Percentiles rank a stretch among this genome's conserved stretches.
Evolutionary conservation across 2,329 filamentous ascomycete genomes (phyloP).

Genomic region (Monilinia fructigena): DNA sequence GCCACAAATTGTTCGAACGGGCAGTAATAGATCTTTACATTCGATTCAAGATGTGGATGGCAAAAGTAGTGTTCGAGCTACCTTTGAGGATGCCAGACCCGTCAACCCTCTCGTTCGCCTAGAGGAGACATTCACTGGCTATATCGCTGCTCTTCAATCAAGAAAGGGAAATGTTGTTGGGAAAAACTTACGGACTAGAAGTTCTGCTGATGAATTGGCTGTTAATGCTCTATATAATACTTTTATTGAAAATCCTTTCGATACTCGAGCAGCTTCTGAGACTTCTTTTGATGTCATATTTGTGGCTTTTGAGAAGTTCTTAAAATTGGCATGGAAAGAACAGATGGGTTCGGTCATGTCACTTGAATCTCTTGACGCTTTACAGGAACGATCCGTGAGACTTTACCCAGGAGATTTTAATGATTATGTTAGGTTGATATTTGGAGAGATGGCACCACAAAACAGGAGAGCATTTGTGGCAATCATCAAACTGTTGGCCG

Average conservation of each 20-base stretch:
- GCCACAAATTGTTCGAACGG: constrained; percentile 33
- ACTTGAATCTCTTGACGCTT: constrained; percentile 63
- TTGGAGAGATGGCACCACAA: constrained; percentile 65
- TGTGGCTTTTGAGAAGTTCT: constrained; percentile 89
- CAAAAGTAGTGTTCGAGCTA: constrained; percentile 42
- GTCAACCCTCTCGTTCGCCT: constrained; percentile 69
- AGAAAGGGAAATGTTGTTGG: constrained; percentile 86
- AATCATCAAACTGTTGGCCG: constrained; percentile 80
- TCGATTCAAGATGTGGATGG: constrained; percentile 36
- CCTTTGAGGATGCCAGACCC: constrained; percentile 52
- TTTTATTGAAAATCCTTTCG: constrained; percentile 78
- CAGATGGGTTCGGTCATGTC: constrained; percentile 84
- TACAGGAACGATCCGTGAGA: constrained; percentile 68
- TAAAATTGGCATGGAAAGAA: constrained; percentile 83
- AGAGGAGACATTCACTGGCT: constrained; percentile 82
- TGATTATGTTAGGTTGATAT: constrained; percentile 64
- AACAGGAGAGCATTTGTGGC: constrained; percentile 76
- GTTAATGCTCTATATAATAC: constrained; percentile 91
- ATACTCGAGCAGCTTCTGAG: constrained; percentile 72
- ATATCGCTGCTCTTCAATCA: constrained; percentile 76
- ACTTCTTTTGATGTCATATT: constrained; percentile 81
- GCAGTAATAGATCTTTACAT: constrained; percentile 36
- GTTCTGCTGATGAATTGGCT: constrained; percentile 68
- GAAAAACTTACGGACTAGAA: constrained; percentile 68
- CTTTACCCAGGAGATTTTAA: constrained; percentile 71